Evolutionary conservation across 176 grass and related monocot species (phyloP), one percentile per base, ranked within the genome.

Genomic region (Chrysopogon serrulatus): DNA sequence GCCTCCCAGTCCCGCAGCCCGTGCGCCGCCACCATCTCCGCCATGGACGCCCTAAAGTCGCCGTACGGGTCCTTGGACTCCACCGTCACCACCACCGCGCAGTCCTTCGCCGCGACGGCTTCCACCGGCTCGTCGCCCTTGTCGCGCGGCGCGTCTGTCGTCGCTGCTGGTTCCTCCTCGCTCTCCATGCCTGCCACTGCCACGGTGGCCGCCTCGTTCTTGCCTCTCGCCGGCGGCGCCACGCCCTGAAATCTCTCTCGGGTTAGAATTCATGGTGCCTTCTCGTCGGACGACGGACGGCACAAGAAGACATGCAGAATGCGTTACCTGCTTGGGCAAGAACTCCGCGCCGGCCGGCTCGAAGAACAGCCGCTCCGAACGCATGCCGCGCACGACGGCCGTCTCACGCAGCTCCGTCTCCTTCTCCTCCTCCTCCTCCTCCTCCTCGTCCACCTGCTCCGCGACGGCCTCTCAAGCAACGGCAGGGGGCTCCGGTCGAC

Each of bases 1-100:
- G 86, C 87, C 17, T 91, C 91, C 94, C 94, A 96, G 77, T 96
- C 77, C 37, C 83, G 83, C 47, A 96, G 85, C 18, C 68, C 84
- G 69, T 96, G 91, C 53, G 94, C 91, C 73, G 65, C 73, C 68
- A 96, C 94, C 91, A 96, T 93, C 63, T 96, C 94, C 79, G 85
- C 78, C 91, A 96, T 96, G 2, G 94, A 93, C 81, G 82, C 66
- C 26, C 89, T 65, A 91, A 96, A 96, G 67, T 96, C 94, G n/a
- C 40, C 75, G 86, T 93, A 87, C 11, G 91, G 91, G 69, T 96
- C 91, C 33, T 78, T 82, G 10, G 94, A 87, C 56, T 96, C 86
- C 63, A 96, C 65, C 5, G 89, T 85, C 73, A 89, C 67, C 68
- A 80, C 90, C 73, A 86, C 76, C 57, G 84, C 54, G 35, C 87